Conservation (phyloP, 352 stramenopile species). For the Phytophthora cactorum region DNA sequence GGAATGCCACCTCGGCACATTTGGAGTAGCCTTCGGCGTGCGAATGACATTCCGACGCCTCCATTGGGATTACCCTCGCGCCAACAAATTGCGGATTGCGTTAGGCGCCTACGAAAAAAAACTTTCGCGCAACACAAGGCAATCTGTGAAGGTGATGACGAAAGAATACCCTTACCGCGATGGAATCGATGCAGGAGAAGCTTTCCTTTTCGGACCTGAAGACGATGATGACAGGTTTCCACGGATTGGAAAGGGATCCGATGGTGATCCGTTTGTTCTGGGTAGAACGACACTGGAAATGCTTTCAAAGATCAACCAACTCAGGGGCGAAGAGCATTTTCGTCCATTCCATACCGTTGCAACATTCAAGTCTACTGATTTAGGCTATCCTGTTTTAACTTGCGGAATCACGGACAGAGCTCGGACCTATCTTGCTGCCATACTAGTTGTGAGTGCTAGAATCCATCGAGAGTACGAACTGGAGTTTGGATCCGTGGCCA, state of each 20-base stretch:
- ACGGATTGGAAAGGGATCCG: conserved; percentile 3
- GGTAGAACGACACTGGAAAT: conserved; percentile 2
- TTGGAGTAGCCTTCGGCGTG: conserved; percentile 10
- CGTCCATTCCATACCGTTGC: conserved; percentile 13
- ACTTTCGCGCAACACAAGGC: conserved; percentile 1
- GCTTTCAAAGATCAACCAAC: conserved; percentile 2
- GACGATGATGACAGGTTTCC: conserved; percentile 6
- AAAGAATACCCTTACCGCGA: conserved; percentile 9
- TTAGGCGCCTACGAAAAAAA: conserved; percentile 5
- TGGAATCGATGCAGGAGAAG: neutral
- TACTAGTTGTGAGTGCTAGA: neutral
- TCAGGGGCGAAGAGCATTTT: neutral
- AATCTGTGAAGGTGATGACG: neutral
- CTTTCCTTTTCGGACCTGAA: conserved; percentile 1
- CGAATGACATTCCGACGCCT: neutral
- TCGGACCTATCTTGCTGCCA: neutral
- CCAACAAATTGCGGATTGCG: conserved; percentile 2
- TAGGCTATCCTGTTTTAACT: conserved; percentile 14
- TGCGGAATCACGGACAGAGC: conserved; percentile 9
- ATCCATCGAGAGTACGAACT: neutral
- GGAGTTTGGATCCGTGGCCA: neutral
- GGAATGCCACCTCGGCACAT: neutral
- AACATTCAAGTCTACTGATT: neutral
- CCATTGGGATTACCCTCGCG: neutral
- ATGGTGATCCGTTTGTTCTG: conserved; percentile 6